Conservation (phyloP, 2,329 filamentous ascomycete genomes). For the Fusarium sp. region DNA sequence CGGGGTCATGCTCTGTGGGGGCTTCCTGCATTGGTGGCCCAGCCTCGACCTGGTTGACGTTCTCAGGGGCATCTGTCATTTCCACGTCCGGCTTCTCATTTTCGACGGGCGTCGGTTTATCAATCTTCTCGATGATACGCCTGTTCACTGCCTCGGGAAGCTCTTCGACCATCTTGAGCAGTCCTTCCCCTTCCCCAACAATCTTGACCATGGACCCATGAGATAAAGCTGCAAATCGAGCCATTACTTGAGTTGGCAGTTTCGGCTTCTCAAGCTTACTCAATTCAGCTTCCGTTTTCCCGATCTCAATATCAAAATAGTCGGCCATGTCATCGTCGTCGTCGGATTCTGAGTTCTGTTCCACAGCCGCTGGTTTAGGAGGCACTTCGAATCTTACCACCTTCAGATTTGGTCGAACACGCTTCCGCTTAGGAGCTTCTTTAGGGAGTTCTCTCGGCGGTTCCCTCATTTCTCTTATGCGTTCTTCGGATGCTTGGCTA, state of each 20-base stretch:
- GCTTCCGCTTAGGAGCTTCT: conserved; percentile 38
- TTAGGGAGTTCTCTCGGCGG: conserved; percentile 20
- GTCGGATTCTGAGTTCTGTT: conserved; percentile 60
- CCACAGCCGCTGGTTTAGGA: conserved; percentile 48
- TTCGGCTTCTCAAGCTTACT: conserved; percentile 58
- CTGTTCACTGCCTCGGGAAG: conserved; percentile 49
- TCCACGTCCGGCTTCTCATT: conserved; percentile 24
- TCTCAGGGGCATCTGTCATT: conserved; percentile 39
- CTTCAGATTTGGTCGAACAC: conserved; percentile 47
- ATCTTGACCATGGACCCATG: conserved; percentile 62
- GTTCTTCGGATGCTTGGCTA: conserved; percentile 12
- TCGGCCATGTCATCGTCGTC: conserved; percentile 70
- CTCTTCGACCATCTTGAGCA: conserved; percentile 57
- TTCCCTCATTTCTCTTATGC: conserved; percentile 21
- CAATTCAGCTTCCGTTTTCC: conserved; percentile 62
- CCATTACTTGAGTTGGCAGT: conserved; percentile 55
- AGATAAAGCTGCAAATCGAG: conserved; percentile 60
- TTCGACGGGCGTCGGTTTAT: conserved; percentile 1
- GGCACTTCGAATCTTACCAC: conserved; percentile 56
- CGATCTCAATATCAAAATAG: conserved; percentile 65
- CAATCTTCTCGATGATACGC: not conserved
- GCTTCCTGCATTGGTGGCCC: conserved; percentile 6
- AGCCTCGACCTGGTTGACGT: not conserved
- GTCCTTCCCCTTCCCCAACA: conserved; percentile 56
- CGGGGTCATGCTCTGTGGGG: not conserved